These are phyloP conservation scores for Verticillium dahliae DNA, from an alignment of 2,329 filamentous ascomycete species.

Conservation along the genomic window DNA sequence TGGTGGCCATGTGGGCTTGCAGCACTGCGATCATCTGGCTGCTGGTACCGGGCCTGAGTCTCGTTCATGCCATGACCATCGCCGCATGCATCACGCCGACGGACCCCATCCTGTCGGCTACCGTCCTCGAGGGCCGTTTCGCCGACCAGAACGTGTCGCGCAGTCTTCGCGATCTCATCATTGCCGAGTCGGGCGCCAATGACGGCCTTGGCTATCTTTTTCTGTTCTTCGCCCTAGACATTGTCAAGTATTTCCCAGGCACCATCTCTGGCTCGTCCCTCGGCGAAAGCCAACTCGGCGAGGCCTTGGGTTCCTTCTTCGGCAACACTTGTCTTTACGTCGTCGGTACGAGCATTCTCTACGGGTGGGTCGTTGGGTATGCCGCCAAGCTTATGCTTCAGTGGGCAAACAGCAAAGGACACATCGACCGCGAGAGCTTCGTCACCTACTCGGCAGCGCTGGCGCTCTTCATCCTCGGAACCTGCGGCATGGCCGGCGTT, in stretches of 20 bases:
- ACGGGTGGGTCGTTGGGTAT: slow-evolving; percentile 74
- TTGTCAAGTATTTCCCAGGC: slow-evolving; percentile 61
- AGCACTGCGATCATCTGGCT: slow-evolving; percentile 76
- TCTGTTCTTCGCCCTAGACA: slow-evolving; percentile 74
- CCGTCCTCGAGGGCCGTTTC: slow-evolving; percentile 89
- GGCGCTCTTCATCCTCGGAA: slow-evolving; percentile 80
- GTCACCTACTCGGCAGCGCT: slow-evolving; percentile 80
- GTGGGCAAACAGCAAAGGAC: slow-evolving; percentile 74
- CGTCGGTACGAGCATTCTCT: slow-evolving; percentile 57
- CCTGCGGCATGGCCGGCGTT: slow-evolving; percentile 78
- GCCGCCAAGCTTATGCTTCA: slow-evolving; percentile 75
- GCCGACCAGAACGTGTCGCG: slow-evolving; percentile 85
- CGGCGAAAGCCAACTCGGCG: slow-evolving; percentile 42
- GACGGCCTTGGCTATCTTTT: slow-evolving; percentile 88
- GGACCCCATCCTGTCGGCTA: slow-evolving; percentile 80
- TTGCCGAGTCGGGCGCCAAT: slow-evolving; percentile 80
- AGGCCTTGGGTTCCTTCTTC: slow-evolving; percentile 60
- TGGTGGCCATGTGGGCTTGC: slow-evolving; percentile 79
- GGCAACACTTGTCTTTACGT: slow-evolving; percentile 64
- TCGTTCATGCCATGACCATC: slow-evolving; percentile 73
- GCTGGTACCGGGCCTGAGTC: slow-evolving; percentile 62
- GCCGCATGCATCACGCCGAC: slow-evolving; percentile 89
- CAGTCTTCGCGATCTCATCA: slow-evolving; percentile 72
- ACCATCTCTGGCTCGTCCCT: slow-evolving; percentile 49
- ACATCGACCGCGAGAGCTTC: slow-evolving; percentile 82